Evolutionary conservation across 306 rosid genomes (phyloP).

Genomic region (Cotoneaster glaucophyllus): DNA sequence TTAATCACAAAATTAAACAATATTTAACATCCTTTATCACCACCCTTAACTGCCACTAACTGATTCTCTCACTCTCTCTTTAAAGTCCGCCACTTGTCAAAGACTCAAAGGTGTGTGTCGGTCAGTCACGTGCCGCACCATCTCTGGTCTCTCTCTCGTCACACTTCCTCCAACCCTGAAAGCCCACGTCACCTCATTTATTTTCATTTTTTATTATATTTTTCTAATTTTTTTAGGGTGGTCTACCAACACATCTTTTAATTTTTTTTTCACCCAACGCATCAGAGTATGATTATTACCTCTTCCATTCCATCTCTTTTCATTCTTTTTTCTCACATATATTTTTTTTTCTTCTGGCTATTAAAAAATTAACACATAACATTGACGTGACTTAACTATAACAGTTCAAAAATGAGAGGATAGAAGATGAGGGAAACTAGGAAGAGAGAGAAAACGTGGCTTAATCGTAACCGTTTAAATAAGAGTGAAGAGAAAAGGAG

Average conservation of each 20-base stretch:
- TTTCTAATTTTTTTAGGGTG: neutral
- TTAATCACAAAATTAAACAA: constrained; percentile 2
- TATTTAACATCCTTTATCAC: constrained; percentile 33
- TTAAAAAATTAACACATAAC: no score
- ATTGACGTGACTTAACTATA: no score
- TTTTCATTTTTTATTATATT: neutral
- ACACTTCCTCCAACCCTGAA: neutral
- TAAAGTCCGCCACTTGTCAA: constrained; percentile 30
- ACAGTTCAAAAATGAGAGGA: accelerated
- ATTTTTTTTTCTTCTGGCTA: no score
- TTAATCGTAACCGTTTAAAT: accelerated
- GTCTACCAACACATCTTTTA: no score
- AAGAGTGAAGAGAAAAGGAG: accelerated
- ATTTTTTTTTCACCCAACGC: no score
- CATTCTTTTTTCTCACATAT: accelerated
- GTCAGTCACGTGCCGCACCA: constrained; percentile 42
- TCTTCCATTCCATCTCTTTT: accelerated
- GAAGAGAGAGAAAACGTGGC: no score
- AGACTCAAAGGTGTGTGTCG: constrained; percentile 13
- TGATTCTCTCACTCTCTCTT: constrained; percentile 10
- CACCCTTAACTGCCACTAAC: constrained; percentile 60
- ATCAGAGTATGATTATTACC: no score
- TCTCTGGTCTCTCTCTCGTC: neutral
- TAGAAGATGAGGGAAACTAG: no score
- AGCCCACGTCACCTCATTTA: constrained; percentile 13